Base-by-base conservation (phyloP, 192 early-diverging fungal genomes). In the Umbelopsis ramanniana region DNA sequence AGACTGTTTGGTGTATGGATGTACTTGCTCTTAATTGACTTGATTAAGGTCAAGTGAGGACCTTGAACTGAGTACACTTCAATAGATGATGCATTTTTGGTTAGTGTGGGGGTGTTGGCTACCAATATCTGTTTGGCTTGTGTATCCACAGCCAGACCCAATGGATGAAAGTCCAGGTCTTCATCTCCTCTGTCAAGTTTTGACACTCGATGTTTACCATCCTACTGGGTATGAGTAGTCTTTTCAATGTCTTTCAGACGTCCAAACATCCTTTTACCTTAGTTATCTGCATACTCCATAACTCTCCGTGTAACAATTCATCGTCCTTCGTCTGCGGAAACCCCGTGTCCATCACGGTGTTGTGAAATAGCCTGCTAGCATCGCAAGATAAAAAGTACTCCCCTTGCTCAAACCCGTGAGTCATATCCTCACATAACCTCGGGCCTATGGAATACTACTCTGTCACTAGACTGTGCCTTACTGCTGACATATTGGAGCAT, bases 1-100 rank as follows among this genome's bases (percentile, higher is more conserved):
- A 80, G 38, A 22, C 71, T 72, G 29, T 80, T 80, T 46, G 78
- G 78, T 0, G 70, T 24, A 54, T 70, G 47, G 9, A 80, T 26
- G 6, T 45, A 11, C 19, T 52, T 38, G 21, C 63, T 21, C 19
- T 57, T 47, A 19, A 80, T 76, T 6, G 71, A 69, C 11, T 68
- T 48, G 14, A 60, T 22, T 43, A 75, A 67, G 21, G 24, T 17
- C 46, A 79, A 52, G 14, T 46, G 52, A 35, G 53, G 17, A 19
- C 33, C 68, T n/a, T 68, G 26, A 22, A 74, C 19, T 9, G 23
- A 29, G 47, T 75, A 73, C 17, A 80, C 17, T 8, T 80, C 74
- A 23, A 80, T 47, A n/a, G 54, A 53, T 6, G 37, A 22, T 1
- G 47, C 52, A 43, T 17, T 10, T 17, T 37, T 17, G 12, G 52